A percentile compares a stretch with the other conserved stretches of the same genome.
Evolutionary conservation across 2,329 filamentous ascomycete species (phyloP).

Genomic region (Ilyonectria destructans): DNA sequence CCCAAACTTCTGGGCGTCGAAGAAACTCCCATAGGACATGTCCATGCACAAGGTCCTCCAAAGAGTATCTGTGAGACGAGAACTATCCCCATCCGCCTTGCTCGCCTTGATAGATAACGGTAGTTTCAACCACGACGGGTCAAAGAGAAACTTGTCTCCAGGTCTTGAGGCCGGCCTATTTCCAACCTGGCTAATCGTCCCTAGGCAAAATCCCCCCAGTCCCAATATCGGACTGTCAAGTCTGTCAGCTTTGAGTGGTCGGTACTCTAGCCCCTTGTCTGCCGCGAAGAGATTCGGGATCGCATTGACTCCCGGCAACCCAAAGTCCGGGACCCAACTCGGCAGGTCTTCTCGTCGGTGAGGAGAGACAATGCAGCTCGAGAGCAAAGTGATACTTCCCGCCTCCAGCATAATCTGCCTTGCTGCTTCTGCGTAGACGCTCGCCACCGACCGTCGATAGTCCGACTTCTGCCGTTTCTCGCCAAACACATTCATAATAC

Average conservation of each 20-base stretch:
- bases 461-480: slow-evolving; percentile 35
- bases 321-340: slow-evolving; percentile 47
- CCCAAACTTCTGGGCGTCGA: slow-evolving; percentile 35
- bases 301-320: slow-evolving; percentile 39
- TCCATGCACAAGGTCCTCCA: slow-evolving; percentile 51
- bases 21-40: slow-evolving; percentile 42
- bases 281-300: slow-evolving; percentile 41
- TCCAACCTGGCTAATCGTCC: slow-evolving; percentile 30
- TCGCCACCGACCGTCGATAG: slow-evolving; percentile 41
- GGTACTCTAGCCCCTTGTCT: slow-evolving; percentile 39
- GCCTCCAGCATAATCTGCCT: slow-evolving; percentile 42
- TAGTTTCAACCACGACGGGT: slow-evolving; percentile 42
- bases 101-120: slow-evolving; percentile 36
- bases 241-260: not conserved
- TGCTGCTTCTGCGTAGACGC: slow-evolving; percentile 42
- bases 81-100: slow-evolving; percentile 1
- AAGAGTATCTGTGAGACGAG: slow-evolving; percentile 38
- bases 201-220: slow-evolving; percentile 35
- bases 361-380: slow-evolving; percentile 32
- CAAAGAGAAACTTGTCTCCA: slow-evolving; percentile 43
- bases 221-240: slow-evolving; percentile 22
- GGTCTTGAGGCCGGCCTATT: slow-evolving; percentile 33
- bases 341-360: slow-evolving; percentile 34
- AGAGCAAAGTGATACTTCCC: slow-evolving; percentile 37
- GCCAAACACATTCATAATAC: slow-evolving; percentile 44